A percentile compares a stretch with the other conserved stretches of the same genome.
Evolutionary conservation across 352 stramenopile genomes (phyloP).

Genomic region (Phytopythium sindhum): DNA sequence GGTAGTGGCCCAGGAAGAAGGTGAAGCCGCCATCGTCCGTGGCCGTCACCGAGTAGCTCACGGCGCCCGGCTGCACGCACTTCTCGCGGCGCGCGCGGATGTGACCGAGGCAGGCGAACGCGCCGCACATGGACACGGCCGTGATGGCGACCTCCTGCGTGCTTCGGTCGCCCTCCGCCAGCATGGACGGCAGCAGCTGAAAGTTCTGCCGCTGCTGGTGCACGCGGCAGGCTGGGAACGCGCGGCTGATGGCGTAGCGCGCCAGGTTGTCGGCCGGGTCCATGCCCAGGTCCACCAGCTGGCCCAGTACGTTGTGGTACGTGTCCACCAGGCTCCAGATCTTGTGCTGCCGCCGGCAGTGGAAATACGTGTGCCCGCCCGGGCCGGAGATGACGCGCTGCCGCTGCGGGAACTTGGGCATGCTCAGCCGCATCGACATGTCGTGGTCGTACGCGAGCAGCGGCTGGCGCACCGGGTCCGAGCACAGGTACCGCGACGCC

Average conservation of each 20-base stretch:
- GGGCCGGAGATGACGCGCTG: slow-evolving; percentile 13
- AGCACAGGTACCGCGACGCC: slow-evolving; percentile 18
- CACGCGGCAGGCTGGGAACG: slow-evolving; percentile 22
- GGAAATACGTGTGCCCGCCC: slow-evolving; percentile 19
- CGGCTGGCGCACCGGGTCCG: slow-evolving; percentile 19
- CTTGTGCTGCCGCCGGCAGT: slow-evolving; percentile 11
- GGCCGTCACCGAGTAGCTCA: slow-evolving; percentile 17
- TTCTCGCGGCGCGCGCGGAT: slow-evolving; percentile 10
- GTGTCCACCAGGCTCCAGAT: slow-evolving; percentile 15
- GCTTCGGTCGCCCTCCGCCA: slow-evolving; percentile 10
- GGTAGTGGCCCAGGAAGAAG: slow-evolving; percentile 23
- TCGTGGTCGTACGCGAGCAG: slow-evolving; percentile 26
- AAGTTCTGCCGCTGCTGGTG: slow-evolving; percentile 20
- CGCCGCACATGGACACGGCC: slow-evolving; percentile 13
- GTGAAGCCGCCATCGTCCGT: slow-evolving; percentile 18
- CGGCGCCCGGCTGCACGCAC: slow-evolving; percentile 3
- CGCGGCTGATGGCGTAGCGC: slow-evolving; percentile 15
- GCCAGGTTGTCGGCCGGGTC: not conserved
- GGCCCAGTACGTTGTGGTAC: slow-evolving; percentile 19
- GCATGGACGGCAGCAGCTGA: slow-evolving; percentile 20
- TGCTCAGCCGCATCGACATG: slow-evolving; percentile 16
- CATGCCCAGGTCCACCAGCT: slow-evolving; percentile 12
- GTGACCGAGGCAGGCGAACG: slow-evolving; percentile 15
- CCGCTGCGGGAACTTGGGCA: slow-evolving; percentile 15
- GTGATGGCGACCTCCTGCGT: slow-evolving; percentile 11